Conservation (phyloP, 1,284 basidiomycete genomes). For the Marasmius fiardii region DNA sequence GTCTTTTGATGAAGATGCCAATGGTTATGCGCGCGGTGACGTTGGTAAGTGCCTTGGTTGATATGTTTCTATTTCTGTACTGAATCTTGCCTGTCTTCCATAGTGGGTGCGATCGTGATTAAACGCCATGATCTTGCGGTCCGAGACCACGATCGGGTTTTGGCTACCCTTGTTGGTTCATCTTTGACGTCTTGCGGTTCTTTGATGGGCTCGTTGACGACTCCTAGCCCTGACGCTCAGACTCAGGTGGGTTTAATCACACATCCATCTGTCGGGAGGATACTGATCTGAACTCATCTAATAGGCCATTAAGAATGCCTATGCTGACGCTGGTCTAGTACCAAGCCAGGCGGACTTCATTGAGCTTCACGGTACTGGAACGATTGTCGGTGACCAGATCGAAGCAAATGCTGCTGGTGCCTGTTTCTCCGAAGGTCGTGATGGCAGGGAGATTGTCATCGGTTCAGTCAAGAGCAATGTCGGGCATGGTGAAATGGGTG, state of each 20-base stretch:
- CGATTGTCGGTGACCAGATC: neutral
- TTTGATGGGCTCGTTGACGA: constrained; percentile 1
- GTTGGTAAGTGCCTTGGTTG: neutral
- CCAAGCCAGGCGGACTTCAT: constrained; percentile 1
- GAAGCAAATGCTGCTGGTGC: constrained; percentile 1
- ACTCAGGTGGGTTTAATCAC: neutral
- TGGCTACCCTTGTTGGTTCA: neutral
- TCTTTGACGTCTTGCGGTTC: constrained; percentile 2
- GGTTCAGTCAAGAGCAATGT: constrained; percentile 6
- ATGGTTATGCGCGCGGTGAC: neutral
- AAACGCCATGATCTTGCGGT: constrained; percentile 1
- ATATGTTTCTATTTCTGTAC: neutral
- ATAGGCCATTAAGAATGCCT: neutral
- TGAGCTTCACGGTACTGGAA: neutral
- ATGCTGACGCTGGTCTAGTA: neutral
- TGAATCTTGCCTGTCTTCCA: neutral
- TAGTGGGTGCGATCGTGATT: constrained; percentile 1
- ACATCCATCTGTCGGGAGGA: neutral
- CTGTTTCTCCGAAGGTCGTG: constrained; percentile 1
- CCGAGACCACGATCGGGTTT: neutral
- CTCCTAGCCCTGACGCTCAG: neutral
- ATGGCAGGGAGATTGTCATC: neutral
- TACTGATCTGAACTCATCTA: neutral
- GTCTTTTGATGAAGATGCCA: constrained; percentile 5
- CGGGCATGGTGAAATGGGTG: constrained; percentile 5